These are phyloP conservation scores for Exophiala alcalophila DNA, from an alignment of 2,329 filamentous ascomycete species.

Conservation along the genomic window DNA sequence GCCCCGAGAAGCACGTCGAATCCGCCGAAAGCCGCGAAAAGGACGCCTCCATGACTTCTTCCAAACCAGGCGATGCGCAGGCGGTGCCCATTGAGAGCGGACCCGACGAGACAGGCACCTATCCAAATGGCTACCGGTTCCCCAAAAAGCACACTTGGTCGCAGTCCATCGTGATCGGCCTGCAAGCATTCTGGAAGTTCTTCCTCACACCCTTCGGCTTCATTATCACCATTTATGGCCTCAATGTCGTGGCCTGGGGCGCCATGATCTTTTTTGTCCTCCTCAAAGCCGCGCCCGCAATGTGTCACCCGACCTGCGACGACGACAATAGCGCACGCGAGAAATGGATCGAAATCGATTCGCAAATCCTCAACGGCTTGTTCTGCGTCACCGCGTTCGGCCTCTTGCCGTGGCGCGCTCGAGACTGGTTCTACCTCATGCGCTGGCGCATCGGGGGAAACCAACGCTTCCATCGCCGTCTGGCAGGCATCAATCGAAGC, in stretches of 20 bases:
- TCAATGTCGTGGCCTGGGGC: constrained; percentile 85
- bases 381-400: constrained; percentile 88
- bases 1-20: constrained; percentile 7
- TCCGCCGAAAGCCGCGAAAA: constrained; percentile 8
- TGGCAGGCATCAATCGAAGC: constrained; percentile 69
- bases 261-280: constrained; percentile 86
- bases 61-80: constrained; percentile 11
- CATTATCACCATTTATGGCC: constrained; percentile 71
- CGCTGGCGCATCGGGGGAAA: constrained; percentile 59
- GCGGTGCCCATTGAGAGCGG: constrained; percentile 19
- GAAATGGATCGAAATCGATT: constrained; percentile 81
- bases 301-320: constrained; percentile 61
- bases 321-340: constrained; percentile 72
- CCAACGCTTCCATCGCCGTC: constrained; percentile 58
- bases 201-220: constrained; percentile 73
- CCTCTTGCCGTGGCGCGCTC: constrained; percentile 77
- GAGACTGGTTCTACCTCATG: constrained; percentile 72
- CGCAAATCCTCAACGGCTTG: constrained; percentile 76
- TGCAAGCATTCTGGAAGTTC: constrained; percentile 50
- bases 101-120: constrained; percentile 35
- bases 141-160: constrained; percentile 37
- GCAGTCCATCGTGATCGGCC: constrained; percentile 33
- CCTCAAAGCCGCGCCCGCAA: constrained; percentile 62
- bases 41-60: constrained; percentile 11
- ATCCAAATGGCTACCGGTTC: constrained; percentile 38